A percentile compares a stretch with the other conserved stretches of the same genome.
These are phyloP conservation scores for Cryphonectria carpinicola DNA, from an alignment of 2,329 filamentous ascomycete genomes.

Conservation along the genomic window DNA sequence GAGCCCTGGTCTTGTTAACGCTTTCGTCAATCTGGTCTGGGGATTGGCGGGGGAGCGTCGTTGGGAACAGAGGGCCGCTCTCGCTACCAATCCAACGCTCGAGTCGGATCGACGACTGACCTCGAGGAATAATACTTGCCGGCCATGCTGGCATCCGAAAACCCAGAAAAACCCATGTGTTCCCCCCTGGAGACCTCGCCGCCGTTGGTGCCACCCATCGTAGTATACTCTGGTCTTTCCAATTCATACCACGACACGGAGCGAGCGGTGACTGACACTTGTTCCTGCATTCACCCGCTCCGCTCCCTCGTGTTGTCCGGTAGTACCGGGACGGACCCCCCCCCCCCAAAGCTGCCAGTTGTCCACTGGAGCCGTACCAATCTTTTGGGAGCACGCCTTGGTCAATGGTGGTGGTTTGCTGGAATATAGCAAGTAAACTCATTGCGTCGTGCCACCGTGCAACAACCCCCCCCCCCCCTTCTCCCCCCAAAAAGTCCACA, in stretches of 20 bases:
- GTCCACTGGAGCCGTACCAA: background rate
- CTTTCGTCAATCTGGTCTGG: background rate
- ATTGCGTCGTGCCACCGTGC: background rate
- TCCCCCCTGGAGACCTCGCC: background rate
- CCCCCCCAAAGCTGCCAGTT: background rate
- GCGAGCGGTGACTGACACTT: background rate
- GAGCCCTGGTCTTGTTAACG: background rate
- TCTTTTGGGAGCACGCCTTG: background rate
- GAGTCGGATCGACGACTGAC: background rate
- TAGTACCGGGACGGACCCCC: background rate
- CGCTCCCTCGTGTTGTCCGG: background rate
- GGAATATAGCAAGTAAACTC: background rate
- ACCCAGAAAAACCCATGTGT: background rate
- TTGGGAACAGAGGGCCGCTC: background rate
- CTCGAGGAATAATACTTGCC: background rate
- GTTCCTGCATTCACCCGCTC: constrained; percentile 1
- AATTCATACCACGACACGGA: background rate
- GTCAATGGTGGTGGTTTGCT: background rate
- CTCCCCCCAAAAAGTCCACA: background rate
- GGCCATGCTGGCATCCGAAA: background rate
- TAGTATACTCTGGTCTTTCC: background rate
- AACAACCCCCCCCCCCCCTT: background rate
- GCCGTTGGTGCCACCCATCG: background rate
- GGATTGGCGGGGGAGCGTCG: no score
- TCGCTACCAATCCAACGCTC: background rate